phyloP scores from a whole-genome alignment of 441 rosid species.

The Euphorbia celastroides region DNA sequence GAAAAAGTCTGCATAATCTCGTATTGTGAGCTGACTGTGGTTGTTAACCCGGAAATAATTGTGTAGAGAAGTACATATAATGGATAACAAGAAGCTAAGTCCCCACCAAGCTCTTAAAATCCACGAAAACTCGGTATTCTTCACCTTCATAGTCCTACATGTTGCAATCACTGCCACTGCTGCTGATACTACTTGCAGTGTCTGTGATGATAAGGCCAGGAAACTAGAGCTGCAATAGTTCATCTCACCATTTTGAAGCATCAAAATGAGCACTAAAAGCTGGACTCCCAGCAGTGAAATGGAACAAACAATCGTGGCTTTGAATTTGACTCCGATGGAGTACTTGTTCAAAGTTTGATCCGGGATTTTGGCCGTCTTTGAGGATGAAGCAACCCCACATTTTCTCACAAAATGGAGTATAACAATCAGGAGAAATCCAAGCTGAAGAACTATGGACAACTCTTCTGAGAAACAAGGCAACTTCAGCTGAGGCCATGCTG shows the following conservation, averaged over 20 bases:
- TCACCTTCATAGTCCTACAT: slow-evolving; percentile 29
- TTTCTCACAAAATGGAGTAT: slow-evolving; percentile 26
- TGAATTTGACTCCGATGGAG: slow-evolving; percentile 26
- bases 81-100: slow-evolving; percentile 56
- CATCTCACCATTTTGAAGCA: slow-evolving; percentile 29
- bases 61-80: slow-evolving; percentile 31
- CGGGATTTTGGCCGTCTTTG: slow-evolving; percentile 21
- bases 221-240: slow-evolving; percentile 38
- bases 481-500: slow-evolving; percentile 33
- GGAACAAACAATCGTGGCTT: slow-evolving; percentile 41
- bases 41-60: slow-evolving; percentile 29
- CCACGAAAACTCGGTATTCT: slow-evolving; percentile 52
- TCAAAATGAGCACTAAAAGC: slow-evolving; percentile 33
- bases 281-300: slow-evolving; percentile 42
- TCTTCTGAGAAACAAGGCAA: slow-evolving; percentile 62
- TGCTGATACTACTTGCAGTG: slow-evolving; percentile 52
- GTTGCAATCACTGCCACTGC: slow-evolving; percentile 31
- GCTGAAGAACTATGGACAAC: slow-evolving; percentile 39
- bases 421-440: slow-evolving; percentile 44
- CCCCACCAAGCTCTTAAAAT: slow-evolving; percentile 84
- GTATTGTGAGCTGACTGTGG: slow-evolving; percentile 28
- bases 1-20: slow-evolving; percentile 46
- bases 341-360: slow-evolving; percentile 29
- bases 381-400: slow-evolving; percentile 24
- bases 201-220: slow-evolving; percentile 45